phyloP scores from a whole-genome alignment of 805 yeast genomes.

The Candida wancherniae region DNA sequence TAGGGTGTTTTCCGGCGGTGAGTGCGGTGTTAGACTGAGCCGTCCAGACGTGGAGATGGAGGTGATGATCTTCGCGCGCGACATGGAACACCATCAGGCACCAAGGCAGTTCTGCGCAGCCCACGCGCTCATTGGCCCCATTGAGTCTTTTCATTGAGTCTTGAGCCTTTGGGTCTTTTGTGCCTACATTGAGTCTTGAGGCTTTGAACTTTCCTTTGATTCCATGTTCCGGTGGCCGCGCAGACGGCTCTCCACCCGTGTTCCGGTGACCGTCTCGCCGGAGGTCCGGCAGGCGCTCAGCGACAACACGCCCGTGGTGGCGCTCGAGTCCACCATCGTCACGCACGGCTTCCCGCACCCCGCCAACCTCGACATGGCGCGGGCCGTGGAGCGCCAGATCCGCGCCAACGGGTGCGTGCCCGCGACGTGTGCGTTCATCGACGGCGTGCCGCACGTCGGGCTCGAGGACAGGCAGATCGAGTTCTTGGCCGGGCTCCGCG shows the following conservation, averaged over 20 bases:
- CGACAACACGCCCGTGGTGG: constrained; percentile 61
- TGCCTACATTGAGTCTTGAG: too few relatives aligned
- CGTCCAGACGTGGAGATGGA: too few relatives aligned
- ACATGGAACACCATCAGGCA: too few relatives aligned
- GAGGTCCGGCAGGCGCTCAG: constrained; percentile 62
- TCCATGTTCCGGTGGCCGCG: constrained; percentile 1
- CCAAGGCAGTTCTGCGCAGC: too few relatives aligned
- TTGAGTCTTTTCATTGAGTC: too few relatives aligned
- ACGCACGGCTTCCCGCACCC: constrained; percentile 90
- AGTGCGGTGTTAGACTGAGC: too few relatives aligned
- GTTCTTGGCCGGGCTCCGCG: constrained; percentile 39
- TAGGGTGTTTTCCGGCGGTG: too few relatives aligned
- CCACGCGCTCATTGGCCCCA: too few relatives aligned
- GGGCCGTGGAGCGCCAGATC: constrained; percentile 55
- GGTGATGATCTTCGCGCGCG: too few relatives aligned
- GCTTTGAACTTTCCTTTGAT: too few relatives aligned
- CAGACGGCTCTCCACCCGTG: constrained; percentile 1
- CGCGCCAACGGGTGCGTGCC: constrained; percentile 68
- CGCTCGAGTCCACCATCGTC: constrained; percentile 81
- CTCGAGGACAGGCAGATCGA: constrained; percentile 45
- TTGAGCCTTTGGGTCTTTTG: too few relatives aligned
- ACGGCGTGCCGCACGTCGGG: constrained; percentile 73
- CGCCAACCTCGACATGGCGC: constrained; percentile 68
- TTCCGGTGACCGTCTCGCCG: constrained; percentile 26
- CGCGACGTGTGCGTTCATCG: constrained; percentile 76